These are phyloP conservation scores for Phytophthora crassamura DNA, from an alignment of 352 stramenopile genomes.

Conservation along the genomic window DNA sequence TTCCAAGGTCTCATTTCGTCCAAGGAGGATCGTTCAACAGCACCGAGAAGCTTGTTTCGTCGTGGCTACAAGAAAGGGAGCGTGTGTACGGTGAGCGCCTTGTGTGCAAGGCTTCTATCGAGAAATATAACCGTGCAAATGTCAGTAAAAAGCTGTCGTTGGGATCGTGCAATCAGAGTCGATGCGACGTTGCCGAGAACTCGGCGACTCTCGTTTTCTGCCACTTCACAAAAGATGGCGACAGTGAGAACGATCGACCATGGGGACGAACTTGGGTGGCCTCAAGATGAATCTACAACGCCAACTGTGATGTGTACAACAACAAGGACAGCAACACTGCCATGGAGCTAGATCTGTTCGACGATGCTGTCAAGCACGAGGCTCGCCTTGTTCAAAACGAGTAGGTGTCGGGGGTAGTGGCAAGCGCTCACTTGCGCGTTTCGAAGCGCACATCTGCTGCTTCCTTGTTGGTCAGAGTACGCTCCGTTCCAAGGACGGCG, in stretches of 20 bases:
- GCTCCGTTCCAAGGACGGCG: slow-evolving; percentile 94
- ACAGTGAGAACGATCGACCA: slow-evolving; percentile 94
- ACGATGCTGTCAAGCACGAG: slow-evolving; percentile 97
- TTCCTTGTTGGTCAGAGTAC: slow-evolving; percentile 94
- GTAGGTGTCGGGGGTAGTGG: slow-evolving; percentile 95
- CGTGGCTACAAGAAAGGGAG: slow-evolving; percentile 97
- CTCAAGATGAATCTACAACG: slow-evolving; percentile 91
- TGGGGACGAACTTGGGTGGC: slow-evolving; percentile 88
- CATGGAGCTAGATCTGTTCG: slow-evolving; percentile 97
- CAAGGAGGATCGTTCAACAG: slow-evolving; percentile 92
- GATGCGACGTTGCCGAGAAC: slow-evolving; percentile 95
- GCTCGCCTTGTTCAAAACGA: slow-evolving; percentile 94
- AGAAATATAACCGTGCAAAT: slow-evolving; percentile 94
- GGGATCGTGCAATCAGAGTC: slow-evolving; percentile 89
- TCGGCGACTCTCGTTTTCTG: slow-evolving; percentile 96
- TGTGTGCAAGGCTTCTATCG: slow-evolving; percentile 91
- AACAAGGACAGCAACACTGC: slow-evolving; percentile 96
- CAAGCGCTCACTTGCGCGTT: slow-evolving; percentile 93
- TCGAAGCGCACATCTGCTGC: slow-evolving; percentile 94
- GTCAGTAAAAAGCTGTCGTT: slow-evolving; percentile 96
- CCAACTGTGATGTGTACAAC: slow-evolving; percentile 94
- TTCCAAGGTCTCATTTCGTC: slow-evolving; percentile 96
- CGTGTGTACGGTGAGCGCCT: too few relatives aligned
- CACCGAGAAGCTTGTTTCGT: slow-evolving; percentile 93
- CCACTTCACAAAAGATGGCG: too few relatives aligned